These are phyloP conservation scores for Shiraia bambusicola DNA, from an alignment of 2,329 filamentous ascomycete genomes.

Conservation along the genomic window DNA sequence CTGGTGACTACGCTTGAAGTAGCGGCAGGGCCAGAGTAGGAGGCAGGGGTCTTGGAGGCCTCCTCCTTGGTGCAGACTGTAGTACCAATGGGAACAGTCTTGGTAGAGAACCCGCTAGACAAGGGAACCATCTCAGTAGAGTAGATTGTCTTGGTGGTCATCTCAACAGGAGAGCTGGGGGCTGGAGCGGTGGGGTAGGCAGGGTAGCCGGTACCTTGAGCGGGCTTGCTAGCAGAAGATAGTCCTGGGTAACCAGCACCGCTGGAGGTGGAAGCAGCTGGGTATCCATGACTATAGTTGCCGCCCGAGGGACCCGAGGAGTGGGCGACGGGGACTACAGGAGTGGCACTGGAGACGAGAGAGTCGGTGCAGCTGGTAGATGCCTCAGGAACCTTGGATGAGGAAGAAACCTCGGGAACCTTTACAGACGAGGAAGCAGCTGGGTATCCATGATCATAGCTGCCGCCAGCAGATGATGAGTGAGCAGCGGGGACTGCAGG, in stretches of 20 bases:
- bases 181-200: constrained; percentile 26
- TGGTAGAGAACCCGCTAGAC: constrained; percentile 43
- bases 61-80: constrained; percentile 46
- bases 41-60: constrained; percentile 14
- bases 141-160: constrained; percentile 47
- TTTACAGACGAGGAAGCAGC: not conserved
- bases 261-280: too few relatives aligned
- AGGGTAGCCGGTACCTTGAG: constrained; percentile 13
- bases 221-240: not conserved
- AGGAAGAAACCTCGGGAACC: constrained; percentile 8
- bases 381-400: constrained; percentile 3
- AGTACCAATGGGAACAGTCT: constrained; percentile 45
- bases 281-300: too few relatives aligned
- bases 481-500: too few relatives aligned
- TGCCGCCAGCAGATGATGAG: constrained; percentile 1
- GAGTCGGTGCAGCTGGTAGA: not conserved
- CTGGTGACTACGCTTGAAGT: constrained; percentile 11
- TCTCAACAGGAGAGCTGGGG: constrained; percentile 39
- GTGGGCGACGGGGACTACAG: constrained; percentile 13
- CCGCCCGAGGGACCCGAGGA: constrained; percentile 4
- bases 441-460: too few relatives aligned
- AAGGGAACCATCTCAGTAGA: constrained; percentile 46
- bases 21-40: constrained; percentile 13
- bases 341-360: constrained; percentile 3
- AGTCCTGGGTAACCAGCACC: constrained; percentile 4